These are phyloP conservation scores for Aspergillus wentii DNA, from an alignment of 495 filamentous ascomycete species.

Conservation along the genomic window DNA sequence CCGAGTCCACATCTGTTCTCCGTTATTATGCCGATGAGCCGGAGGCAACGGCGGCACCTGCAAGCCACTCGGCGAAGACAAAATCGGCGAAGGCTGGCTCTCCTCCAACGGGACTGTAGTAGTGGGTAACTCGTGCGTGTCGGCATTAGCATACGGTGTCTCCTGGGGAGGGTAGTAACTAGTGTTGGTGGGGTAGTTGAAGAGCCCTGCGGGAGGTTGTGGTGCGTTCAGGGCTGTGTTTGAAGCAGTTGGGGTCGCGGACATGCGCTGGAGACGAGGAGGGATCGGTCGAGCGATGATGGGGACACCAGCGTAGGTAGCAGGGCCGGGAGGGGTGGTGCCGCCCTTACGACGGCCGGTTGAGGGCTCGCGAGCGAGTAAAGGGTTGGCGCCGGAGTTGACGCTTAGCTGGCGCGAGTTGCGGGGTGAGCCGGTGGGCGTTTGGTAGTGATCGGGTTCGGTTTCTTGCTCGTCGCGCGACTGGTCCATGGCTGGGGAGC, in stretches of 20 bases:
- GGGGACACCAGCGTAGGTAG: conserved; percentile 9
- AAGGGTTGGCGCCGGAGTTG: conserved; percentile 16
- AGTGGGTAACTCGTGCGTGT: conserved; percentile 11
- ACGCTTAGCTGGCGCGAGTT: conserved; percentile 19
- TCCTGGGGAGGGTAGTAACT: too few relatives aligned
- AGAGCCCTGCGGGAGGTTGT: too few relatives aligned
- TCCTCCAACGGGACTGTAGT: not conserved
- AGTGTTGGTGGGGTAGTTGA: too few relatives aligned
- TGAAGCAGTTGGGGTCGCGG: not conserved
- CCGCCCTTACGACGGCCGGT: conserved; percentile 38
- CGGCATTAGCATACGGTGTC: conserved; percentile 6
- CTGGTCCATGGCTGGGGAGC: conserved; percentile 35
- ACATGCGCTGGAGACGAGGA: conserved; percentile 2
- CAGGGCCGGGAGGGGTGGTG: conserved; percentile 11
- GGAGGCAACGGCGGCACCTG: not conserved
- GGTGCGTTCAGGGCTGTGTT: too few relatives aligned
- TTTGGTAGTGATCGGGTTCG: conserved; percentile 25
- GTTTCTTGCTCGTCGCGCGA: too few relatives aligned
- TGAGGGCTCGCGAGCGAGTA: conserved; percentile 34
- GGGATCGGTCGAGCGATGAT: conserved; percentile 13
- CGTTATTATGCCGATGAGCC: not conserved
- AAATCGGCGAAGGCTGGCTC: conserved; percentile 1
- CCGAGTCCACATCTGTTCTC: conserved; percentile 3
- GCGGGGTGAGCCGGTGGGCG: conserved; percentile 19
- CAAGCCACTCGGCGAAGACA: not conserved